Conservation (phyloP, 768 basidiomycete species). For the Rubroboletus pulcherrimus region DNA sequence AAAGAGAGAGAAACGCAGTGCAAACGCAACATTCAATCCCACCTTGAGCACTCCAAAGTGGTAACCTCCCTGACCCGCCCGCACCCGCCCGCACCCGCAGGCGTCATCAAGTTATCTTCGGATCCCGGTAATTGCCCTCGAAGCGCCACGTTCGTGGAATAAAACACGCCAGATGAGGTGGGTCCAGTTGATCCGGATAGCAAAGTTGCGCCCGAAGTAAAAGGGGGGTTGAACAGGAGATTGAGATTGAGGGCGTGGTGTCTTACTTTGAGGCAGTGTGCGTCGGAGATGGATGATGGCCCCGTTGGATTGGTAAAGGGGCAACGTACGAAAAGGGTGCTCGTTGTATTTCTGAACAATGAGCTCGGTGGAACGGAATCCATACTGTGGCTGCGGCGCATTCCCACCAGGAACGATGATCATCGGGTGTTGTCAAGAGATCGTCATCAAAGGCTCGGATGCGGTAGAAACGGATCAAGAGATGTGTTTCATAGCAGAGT, state of each 20-base stretch:
- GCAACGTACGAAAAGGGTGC: conserved; percentile 39
- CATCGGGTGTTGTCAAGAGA: conserved; percentile 56
- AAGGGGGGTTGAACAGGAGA: conserved; percentile 47
- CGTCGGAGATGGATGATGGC: conserved; percentile 37
- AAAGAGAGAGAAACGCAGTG: not conserved
- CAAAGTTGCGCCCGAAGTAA: conserved; percentile 47
- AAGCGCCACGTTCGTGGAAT: conserved; percentile 32
- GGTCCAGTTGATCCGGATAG: conserved; percentile 54
- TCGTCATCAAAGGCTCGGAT: conserved; percentile 33
- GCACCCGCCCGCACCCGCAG: conserved; percentile 30
- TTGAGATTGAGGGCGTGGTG: conserved; percentile 51
- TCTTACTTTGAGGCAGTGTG: conserved; percentile 51
- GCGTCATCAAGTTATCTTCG: conserved; percentile 39
- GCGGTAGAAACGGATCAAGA: not conserved
- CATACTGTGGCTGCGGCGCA: conserved; percentile 33
- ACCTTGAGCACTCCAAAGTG: conserved; percentile 62
- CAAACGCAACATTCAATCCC: not conserved
- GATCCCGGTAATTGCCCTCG: conserved; percentile 38
- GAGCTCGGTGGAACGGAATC: conserved; percentile 58
- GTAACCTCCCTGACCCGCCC: conserved; percentile 51
- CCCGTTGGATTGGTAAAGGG: conserved; percentile 53
- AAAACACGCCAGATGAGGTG: not conserved
- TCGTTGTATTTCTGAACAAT: conserved; percentile 46
- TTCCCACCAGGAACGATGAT: conserved; percentile 51
- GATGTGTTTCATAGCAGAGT: conserved; percentile 45